phyloP scores from a whole-genome alignment of 495 filamentous ascomycete species.

The Lineolata rhizophorae region DNA sequence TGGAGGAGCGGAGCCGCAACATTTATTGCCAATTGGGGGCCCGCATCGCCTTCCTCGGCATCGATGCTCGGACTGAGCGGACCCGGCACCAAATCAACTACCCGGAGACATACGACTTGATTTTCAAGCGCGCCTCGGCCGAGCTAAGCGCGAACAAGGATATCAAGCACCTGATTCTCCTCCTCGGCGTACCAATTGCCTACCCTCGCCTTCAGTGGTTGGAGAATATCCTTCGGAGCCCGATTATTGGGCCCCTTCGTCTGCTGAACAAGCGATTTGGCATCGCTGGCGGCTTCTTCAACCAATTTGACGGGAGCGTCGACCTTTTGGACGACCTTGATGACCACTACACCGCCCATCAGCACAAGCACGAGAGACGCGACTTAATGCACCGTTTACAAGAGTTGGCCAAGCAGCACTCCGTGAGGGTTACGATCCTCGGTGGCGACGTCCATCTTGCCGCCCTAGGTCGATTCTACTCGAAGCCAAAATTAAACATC shows the following conservation, averaged over 20 bases:
- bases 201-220: constrained; percentile 90
- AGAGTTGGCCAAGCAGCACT: constrained; percentile 42
- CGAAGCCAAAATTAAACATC: constrained; percentile 37
- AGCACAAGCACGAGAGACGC: constrained; percentile 76
- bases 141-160: constrained; percentile 39
- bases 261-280: constrained; percentile 85
- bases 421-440: constrained; percentile 64
- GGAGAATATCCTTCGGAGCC: constrained; percentile 67
- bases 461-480: constrained; percentile 56
- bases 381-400: constrained; percentile 54
- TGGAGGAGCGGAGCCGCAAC: constrained; percentile 56
- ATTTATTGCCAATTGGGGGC: constrained; percentile 71
- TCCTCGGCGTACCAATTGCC: constrained; percentile 83
- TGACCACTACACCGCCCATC: constrained; percentile 82
- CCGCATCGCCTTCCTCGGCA: constrained; percentile 62
- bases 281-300: constrained; percentile 66
- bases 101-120: constrained; percentile 64
- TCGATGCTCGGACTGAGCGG: constrained; percentile 82
- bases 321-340: constrained; percentile 87
- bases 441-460: constrained; percentile 62
- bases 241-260: constrained; percentile 64
- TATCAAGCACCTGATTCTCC: constrained; percentile 64
- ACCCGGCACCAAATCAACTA: constrained; percentile 85
- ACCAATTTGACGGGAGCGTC: constrained; percentile 75
- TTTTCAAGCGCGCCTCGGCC: constrained; percentile 44